Percentiles rank a stretch among this genome's conserved stretches.
These are phyloP conservation scores for Amphirosellinia nigrospora DNA, from an alignment of 495 filamentous ascomycete species.

Conservation along the genomic window DNA sequence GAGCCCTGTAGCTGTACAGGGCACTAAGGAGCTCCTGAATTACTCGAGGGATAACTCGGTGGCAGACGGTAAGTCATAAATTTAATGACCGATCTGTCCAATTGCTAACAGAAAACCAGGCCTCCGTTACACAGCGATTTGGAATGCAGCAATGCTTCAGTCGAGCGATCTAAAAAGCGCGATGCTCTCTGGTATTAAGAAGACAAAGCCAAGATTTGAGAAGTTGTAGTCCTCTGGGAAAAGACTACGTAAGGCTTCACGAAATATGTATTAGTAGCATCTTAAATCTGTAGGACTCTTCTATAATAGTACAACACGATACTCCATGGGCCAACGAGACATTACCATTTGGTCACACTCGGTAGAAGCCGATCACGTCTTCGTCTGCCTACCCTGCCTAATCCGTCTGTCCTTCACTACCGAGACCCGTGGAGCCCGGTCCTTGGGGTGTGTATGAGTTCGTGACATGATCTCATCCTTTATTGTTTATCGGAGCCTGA, in stretches of 20 bases:
- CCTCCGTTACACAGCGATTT: constrained; percentile 80
- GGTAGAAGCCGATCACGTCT: background rate
- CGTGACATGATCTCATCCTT: constrained; percentile 22
- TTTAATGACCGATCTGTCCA: background rate
- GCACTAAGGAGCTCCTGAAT: constrained; percentile 93
- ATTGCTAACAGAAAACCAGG: constrained; percentile 51
- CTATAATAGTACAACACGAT: constrained; percentile 3
- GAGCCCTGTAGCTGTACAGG: constrained; percentile 89
- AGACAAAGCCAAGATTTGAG: constrained; percentile 81
- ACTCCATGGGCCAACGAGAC: background rate
- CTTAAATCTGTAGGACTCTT: background rate
- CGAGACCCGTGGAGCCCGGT: background rate
- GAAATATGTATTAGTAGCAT: constrained; percentile 15
- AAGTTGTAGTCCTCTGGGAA: constrained; percentile 66
- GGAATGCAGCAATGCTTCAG: constrained; percentile 87
- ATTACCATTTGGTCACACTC: background rate
- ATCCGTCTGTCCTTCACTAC: background rate
- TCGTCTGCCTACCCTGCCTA: too few species aligned
- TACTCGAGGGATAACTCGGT: constrained; percentile 80
- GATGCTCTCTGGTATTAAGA: constrained; percentile 76
- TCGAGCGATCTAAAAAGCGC: constrained; percentile 77
- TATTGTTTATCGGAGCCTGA: constrained; percentile 38
- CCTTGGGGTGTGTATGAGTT: background rate
- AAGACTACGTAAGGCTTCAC: background rate
- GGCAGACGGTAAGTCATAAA: constrained; percentile 66